Percentiles rank a stretch among this genome's conserved stretches.
Evolutionary conservation across 495 filamentous ascomycete species (phyloP).

Genomic region (Penicillium diatomitis): DNA sequence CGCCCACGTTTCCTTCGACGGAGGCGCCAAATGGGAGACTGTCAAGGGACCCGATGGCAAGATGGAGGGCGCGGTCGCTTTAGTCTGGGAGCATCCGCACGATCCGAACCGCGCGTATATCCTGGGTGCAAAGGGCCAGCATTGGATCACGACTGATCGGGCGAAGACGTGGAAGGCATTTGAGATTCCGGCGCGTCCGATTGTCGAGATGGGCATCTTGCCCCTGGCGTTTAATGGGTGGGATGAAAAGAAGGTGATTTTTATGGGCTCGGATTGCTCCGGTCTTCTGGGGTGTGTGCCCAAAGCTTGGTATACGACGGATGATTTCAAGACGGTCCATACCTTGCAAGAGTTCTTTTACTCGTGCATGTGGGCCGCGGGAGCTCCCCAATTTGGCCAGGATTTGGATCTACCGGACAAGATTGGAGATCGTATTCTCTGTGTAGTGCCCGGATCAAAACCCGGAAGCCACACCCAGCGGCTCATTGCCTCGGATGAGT

Average conservation of each 20-base stretch:
- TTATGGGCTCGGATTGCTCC: constrained; percentile 60
- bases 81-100: constrained; percentile 63
- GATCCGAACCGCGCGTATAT: constrained; percentile 72
- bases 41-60: constrained; percentile 48
- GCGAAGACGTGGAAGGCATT: constrained; percentile 75
- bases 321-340: constrained; percentile 66
- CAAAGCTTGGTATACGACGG: constrained; percentile 64
- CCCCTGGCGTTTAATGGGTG: constrained; percentile 66
- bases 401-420: constrained; percentile 45
- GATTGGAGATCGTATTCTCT: constrained; percentile 59
- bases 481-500: constrained; percentile 70
- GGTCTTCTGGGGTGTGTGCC: constrained; percentile 25
- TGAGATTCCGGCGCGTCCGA: constrained; percentile 41
- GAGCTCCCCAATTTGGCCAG: constrained; percentile 61
- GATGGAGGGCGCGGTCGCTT: constrained; percentile 45
- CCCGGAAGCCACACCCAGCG: constrained; percentile 55
- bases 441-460: constrained; percentile 63
- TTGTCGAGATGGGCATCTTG: constrained; percentile 1
- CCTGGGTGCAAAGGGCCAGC: constrained; percentile 50
- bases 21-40: constrained; percentile 62
- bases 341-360: constrained; percentile 52
- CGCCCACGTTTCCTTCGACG: constrained; percentile 66
- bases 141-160: constrained; percentile 74
- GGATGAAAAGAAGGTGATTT: constrained; percentile 74
- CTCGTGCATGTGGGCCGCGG: constrained; percentile 77